Percentiles rank a stretch among this genome's conserved stretches.
Evolutionary conservation across 441 rosid species (phyloP).

Genomic region (Syzygium syzygioides): DNA sequence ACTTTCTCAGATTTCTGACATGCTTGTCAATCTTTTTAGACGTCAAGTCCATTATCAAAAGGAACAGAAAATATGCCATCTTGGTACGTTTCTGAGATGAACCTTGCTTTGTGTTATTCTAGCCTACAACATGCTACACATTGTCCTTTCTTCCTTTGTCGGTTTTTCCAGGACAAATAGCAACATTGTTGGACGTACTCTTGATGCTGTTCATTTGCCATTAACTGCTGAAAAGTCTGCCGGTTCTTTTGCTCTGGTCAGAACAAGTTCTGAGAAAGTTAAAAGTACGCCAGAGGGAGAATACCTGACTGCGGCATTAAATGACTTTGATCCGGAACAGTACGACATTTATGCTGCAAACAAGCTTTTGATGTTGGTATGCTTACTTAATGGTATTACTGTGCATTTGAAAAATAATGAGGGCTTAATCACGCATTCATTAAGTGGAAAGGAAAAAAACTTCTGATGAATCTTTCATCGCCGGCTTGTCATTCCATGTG

Average conservation of each 20-base stretch:
- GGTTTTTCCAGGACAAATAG: slow-evolving; percentile 49
- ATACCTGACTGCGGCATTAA: slow-evolving; percentile 86
- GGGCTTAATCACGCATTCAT: not conserved
- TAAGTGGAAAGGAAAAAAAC: not conserved
- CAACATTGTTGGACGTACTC: slow-evolving; percentile 20
- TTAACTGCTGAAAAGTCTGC: slow-evolving; percentile 44
- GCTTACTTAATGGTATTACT: slow-evolving; percentile 11
- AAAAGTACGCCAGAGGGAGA: slow-evolving; percentile 97
- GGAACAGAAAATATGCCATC: slow-evolving; percentile 43
- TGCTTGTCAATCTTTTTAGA: slow-evolving; percentile 32
- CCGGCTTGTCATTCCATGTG: not conserved
- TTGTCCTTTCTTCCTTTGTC: slow-evolving; percentile 5
- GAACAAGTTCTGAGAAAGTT: slow-evolving; percentile 56
- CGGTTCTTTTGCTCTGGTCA: slow-evolving; percentile 67
- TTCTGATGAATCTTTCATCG: not conserved
- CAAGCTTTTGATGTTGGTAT: slow-evolving; percentile 98
- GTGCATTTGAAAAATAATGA: not conserved
- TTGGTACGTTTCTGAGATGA: slow-evolving; percentile 31
- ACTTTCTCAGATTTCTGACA: slow-evolving; percentile 10
- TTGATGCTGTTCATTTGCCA: slow-evolving; percentile 43
- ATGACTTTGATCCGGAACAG: slow-evolving; percentile 93
- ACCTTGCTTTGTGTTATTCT: not conserved
- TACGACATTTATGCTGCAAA: slow-evolving; percentile 90
- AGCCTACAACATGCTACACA: not conserved
- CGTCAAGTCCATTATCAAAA: slow-evolving; percentile 68